A percentile compares a stretch with the other conserved stretches of the same genome.
Evolutionary conservation across 352 stramenopile species (phyloP).

Genomic region (Globisporangium paroecandrum): DNA sequence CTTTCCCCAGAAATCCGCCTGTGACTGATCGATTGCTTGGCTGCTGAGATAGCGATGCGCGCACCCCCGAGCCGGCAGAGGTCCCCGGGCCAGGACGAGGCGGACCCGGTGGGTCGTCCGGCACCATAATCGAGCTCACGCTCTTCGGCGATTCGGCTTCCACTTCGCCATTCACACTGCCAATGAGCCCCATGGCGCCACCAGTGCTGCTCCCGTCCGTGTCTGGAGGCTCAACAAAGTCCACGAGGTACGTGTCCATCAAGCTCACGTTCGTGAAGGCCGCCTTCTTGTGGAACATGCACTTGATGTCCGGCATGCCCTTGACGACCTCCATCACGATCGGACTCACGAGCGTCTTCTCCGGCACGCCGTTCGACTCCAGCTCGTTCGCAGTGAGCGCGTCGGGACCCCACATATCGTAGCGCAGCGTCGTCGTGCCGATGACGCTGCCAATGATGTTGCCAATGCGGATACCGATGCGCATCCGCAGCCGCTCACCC

Average conservation of each 20-base stretch:
- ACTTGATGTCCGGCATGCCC: slow-evolving; percentile 81
- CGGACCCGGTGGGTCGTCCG: not conserved
- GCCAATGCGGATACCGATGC: slow-evolving; percentile 85
- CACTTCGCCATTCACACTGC: slow-evolving; percentile 23
- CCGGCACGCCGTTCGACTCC: slow-evolving; percentile 82
- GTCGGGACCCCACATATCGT: slow-evolving; percentile 87
- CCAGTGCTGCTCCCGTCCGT: not conserved
- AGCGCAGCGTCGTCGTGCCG: slow-evolving; percentile 80
- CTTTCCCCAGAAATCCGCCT: not conserved
- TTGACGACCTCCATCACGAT: slow-evolving; percentile 80
- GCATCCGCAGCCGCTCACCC: slow-evolving; percentile 80
- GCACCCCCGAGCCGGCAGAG: not conserved
- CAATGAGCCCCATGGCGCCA: slow-evolving; percentile 12
- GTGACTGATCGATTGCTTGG: slow-evolving; percentile 6
- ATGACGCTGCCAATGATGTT: slow-evolving; percentile 89
- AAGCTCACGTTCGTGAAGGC: slow-evolving; percentile 78
- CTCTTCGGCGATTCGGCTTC: slow-evolving; percentile 18
- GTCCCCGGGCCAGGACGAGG: not conserved
- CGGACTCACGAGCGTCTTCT: slow-evolving; percentile 75
- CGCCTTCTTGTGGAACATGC: slow-evolving; percentile 78
- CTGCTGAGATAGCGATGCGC: slow-evolving; percentile 16
- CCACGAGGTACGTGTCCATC: slow-evolving; percentile 84
- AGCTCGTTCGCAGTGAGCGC: slow-evolving; percentile 83
- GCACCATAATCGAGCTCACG: slow-evolving; percentile 12
- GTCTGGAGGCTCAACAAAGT: slow-evolving; percentile 58